Evolutionary conservation across 768 basidiomycete species (phyloP), one percentile per base, ranked within the genome.

Genomic region (Ramaria sp.): DNA sequence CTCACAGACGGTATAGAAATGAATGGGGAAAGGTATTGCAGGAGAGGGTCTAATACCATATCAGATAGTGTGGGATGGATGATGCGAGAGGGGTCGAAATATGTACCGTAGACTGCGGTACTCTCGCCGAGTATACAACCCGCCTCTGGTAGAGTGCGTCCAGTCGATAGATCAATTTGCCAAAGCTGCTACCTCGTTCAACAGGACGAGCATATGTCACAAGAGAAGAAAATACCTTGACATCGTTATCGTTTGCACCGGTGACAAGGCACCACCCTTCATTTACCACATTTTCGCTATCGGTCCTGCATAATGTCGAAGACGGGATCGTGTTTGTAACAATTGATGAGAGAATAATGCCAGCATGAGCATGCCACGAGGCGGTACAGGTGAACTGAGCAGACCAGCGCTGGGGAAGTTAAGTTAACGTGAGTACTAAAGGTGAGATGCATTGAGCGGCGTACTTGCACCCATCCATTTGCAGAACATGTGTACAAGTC

Each of bases 1-100:
- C 90, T 92, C 51, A 99, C 79, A 46, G 92, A 95, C 1, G 84
- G 89, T 42, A 93, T 88, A 0, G 91, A 82, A 6, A 96, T 76
- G 60, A 99, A 91, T 65, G 88, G 87, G 0, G 86, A 83, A 5
- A 95, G 74, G 0, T 89, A 89, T 63, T 84, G 86, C 1, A 82
- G 75, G 73, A 94, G 75, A 12, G 82, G 81, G 62, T 91, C 91
- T 81, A 69, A 64, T 7, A 42, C 24, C 42, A 4, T 10, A 13
- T 20, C 13, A 55, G 39, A 20, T 20, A 30, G 46, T n/a, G 55
- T 57, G 17, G 20, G n/a, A 12, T 51, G 53, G 12, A 10, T 42
- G 20, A 22, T 19, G 13, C 39, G 46, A 11, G 37, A 50, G 24
- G 59, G 22, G 33, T 38, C 12, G 47, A 17, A 2, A 13, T 42